Evolutionary conservation across 2,329 filamentous ascomycete genomes (phyloP).

Genomic region (Venturia nashicola): DNA sequence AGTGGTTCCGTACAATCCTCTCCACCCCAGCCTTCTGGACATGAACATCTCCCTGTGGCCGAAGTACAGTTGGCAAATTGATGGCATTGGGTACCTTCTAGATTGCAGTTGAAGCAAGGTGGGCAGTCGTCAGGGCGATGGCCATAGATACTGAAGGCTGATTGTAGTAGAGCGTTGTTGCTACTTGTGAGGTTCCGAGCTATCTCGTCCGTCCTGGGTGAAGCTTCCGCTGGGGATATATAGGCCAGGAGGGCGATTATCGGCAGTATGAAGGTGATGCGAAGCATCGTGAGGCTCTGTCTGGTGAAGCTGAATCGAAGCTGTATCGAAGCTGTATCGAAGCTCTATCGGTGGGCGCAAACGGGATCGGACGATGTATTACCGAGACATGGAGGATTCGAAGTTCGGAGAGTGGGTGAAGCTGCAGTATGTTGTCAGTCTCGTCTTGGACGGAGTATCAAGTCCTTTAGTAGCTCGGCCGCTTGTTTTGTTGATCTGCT

Average conservation of each 20-base stretch:
- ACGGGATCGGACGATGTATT: background rate
- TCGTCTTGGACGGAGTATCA: background rate
- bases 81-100: slow-evolving; percentile 81
- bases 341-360: background rate
- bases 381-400: background rate
- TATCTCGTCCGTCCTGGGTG: background rate
- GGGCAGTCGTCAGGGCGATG: slow-evolving; percentile 67
- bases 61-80: slow-evolving; percentile 85
- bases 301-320: background rate
- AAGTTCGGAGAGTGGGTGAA: background rate
- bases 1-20: slow-evolving; percentile 87
- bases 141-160: slow-evolving; percentile 40
- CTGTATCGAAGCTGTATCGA: background rate
- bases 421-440: background rate
- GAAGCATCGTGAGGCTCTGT: slow-evolving; percentile 1
- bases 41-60: slow-evolving; percentile 84
- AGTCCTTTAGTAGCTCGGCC: background rate
- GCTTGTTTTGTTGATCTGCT: slow-evolving; percentile 1
- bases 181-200: background rate
- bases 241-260: background rate
- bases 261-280: background rate
- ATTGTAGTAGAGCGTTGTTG: background rate
- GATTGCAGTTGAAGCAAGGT: slow-evolving; percentile 94
- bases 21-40: slow-evolving; percentile 83
- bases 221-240: background rate